Conservation (phyloP, 805 yeast genomes). For the Sungouiozyma intestinalis region DNA sequence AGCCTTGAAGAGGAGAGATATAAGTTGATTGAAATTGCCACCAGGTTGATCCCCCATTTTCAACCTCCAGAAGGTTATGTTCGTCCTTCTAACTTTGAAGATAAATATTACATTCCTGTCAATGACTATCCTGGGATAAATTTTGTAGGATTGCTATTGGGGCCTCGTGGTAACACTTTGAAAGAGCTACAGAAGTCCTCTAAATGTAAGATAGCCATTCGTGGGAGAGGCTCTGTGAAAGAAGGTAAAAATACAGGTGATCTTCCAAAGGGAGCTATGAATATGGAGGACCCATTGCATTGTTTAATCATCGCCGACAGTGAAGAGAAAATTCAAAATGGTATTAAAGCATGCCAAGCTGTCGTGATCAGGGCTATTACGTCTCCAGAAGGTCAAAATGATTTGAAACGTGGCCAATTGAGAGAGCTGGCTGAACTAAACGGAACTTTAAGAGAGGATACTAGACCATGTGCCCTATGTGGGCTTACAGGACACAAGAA, state of each 20-base stretch:
- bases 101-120: conserved; percentile 77
- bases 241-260: conserved; percentile 62
- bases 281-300: conserved; percentile 76
- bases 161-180: conserved; percentile 92
- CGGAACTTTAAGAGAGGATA: conserved; percentile 85
- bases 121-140: conserved; percentile 84
- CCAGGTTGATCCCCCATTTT: conserved; percentile 62
- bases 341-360: conserved; percentile 60
- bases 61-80: conserved; percentile 71
- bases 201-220: conserved; percentile 80
- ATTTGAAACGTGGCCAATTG: conserved; percentile 79
- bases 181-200: conserved; percentile 70
- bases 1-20: conserved; percentile 72
- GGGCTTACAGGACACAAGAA: conserved; percentile 57
- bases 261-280: conserved; percentile 38
- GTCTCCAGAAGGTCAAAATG: conserved; percentile 90
- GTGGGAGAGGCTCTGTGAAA: conserved; percentile 94
- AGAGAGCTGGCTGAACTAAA: conserved; percentile 87
- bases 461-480: conserved; percentile 52
- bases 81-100: conserved; percentile 60
- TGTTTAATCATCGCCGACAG: conserved; percentile 78
- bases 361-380: conserved; percentile 75
- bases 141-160: conserved; percentile 81
- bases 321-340: conserved; percentile 65
- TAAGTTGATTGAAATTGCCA: conserved; percentile 62